These are phyloP conservation scores for Murraya paniculata DNA, from an alignment of 345 rosid genomes.

Conservation along the genomic window DNA sequence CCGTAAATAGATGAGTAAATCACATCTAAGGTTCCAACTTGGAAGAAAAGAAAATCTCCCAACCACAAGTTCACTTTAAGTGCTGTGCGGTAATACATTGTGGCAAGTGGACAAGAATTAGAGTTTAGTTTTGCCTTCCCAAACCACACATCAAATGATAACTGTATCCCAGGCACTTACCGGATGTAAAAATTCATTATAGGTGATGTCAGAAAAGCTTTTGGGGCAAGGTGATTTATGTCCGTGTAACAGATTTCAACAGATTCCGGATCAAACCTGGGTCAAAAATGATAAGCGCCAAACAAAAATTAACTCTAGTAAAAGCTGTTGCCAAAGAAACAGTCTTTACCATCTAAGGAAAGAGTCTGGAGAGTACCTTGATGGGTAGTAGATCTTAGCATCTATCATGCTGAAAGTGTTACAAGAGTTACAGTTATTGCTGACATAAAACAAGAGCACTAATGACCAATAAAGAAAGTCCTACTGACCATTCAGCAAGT, in stretches of 20 bases:
- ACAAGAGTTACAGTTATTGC: constrained; percentile 23
- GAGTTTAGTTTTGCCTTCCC: not conserved
- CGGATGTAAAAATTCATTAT: constrained; percentile 83
- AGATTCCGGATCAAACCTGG: constrained; percentile 69
- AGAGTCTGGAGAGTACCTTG: constrained; percentile 45
- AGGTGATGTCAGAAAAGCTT: constrained; percentile 61
- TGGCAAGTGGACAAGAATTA: not conserved
- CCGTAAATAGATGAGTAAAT: not conserved
- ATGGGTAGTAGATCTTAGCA: constrained; percentile 60
- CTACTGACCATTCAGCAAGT: constrained; percentile 53
- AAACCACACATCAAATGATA: constrained; percentile 9
- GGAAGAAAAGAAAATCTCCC: not conserved
- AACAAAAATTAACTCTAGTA: not conserved
- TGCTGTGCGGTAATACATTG: not conserved
- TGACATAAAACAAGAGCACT: not conserved
- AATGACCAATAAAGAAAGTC: not conserved
- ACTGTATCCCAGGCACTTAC: constrained; percentile 32
- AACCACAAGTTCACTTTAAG: not conserved
- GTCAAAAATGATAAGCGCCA: constrained; percentile 5
- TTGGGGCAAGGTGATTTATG: constrained; percentile 63
- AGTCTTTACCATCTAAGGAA: not conserved
- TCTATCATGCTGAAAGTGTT: constrained; percentile 49
- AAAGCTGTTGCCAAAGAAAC: not conserved
- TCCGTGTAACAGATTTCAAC: constrained; percentile 64
- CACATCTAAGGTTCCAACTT: not conserved